A percentile compares a stretch with the other conserved stretches of the same genome.
These are phyloP conservation scores for Lodderomyces pseudojiufengensis DNA, from an alignment of 1,139 yeast species.

Conservation along the genomic window DNA sequence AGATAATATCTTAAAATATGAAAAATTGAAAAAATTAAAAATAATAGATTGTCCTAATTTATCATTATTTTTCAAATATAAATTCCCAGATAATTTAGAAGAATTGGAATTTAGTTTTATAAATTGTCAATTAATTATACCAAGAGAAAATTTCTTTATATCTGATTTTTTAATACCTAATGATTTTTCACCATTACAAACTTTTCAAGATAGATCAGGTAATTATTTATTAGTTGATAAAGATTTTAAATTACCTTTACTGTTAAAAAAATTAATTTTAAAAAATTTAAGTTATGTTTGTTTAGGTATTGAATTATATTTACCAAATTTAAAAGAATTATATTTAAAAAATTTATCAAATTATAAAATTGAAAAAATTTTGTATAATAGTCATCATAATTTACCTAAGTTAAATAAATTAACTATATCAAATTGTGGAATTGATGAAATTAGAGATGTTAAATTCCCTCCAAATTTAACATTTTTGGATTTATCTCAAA, in stretches of 20 bases:
- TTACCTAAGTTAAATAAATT: slow-evolving; percentile 4
- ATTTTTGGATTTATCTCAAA: slow-evolving; percentile 10
- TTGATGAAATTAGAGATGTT: slow-evolving; percentile 7
- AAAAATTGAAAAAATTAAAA: slow-evolving; percentile 5
- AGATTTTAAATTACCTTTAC: slow-evolving; percentile 7
- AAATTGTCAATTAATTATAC: not conserved
- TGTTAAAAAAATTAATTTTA: slow-evolving; percentile 7
- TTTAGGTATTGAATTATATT: not conserved
- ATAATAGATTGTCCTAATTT: slow-evolving; percentile 11
- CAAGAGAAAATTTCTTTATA: not conserved
- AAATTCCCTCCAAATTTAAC: slow-evolving; percentile 8
- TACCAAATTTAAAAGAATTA: slow-evolving; percentile 7
- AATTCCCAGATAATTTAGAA: slow-evolving; percentile 8
- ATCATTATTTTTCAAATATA: slow-evolving; percentile 7
- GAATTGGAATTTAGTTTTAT: slow-evolving; percentile 2
- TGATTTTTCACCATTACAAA: not conserved
- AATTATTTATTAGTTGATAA: not conserved
- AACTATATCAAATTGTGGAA: slow-evolving; percentile 6
- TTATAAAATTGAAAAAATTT: not conserved
- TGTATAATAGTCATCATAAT: not conserved
- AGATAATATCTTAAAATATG: slow-evolving; percentile 3
- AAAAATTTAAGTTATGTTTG: slow-evolving; percentile 3
- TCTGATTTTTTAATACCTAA: too few relatives aligned
- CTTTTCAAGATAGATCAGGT: not conserved
- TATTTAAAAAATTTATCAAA: slow-evolving; percentile 2